Base-by-base conservation (phyloP, 2,329 filamentous ascomycete species). In the Xylariales sp. region DNA sequence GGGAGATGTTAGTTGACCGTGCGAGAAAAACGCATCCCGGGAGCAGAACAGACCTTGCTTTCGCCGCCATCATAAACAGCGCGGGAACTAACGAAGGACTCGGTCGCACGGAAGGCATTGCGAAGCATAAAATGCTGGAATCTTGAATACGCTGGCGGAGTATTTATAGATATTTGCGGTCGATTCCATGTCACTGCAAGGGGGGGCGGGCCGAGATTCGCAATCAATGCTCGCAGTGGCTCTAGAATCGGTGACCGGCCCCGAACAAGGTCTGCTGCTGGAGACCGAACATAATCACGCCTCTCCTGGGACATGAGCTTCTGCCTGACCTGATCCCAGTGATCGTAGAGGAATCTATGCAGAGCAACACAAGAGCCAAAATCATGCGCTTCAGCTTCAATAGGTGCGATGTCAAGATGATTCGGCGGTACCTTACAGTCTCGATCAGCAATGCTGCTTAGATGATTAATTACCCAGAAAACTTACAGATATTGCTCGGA, bases 91-190 rank as follows among this genome's bases (percentile, higher is more conserved):
- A 81, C 58, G 41, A 81, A 77, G 3, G 78, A 81, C 47, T 84
- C 81, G 0, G 74, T 77, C 47, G 76, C 78, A 25, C 76, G 71
- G 46, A 81, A 81, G 2, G 81, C 81, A 53, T 85, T 83, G 14
- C 76, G 74, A 31, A 85, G 68, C 81, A 85, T 85, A 50, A 85
- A 85, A 46, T 84, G 78, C 47, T 85, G 81, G 47, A 85, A 85
- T 17, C 79, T 68, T 3, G 80, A 83, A 54, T 85, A 85, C 6
- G 75, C 64, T 1, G 78, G 75, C 5, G 81, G 80, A 14, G 62
- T 75, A 45, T 84, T 85, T 18, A 70, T 57, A 1, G 77, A 76
- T n/a, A 85, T 76, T 34, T 76, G 72, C 8, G 81, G 81, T 34
- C 80, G 67, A 46, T 83, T 85, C 78, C 81, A 84, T 1, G 80